phyloP scores from a whole-genome alignment of 208 protist species.

The Leishmania turanica region DNA sequence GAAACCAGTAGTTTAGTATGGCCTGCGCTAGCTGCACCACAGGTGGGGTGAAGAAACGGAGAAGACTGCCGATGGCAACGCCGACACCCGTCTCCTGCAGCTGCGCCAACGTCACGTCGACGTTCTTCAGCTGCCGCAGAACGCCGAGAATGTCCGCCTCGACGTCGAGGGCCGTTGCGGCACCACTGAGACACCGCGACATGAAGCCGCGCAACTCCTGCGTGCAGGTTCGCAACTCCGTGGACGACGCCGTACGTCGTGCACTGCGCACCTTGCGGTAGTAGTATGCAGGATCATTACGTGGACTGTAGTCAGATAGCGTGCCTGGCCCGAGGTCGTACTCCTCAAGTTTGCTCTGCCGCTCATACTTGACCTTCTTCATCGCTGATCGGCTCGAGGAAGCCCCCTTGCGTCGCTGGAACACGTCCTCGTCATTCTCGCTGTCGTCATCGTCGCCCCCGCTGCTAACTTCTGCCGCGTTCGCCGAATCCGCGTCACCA shows the following conservation, averaged over 20 bases:
- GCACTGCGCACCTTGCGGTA: slow-evolving; percentile 36
- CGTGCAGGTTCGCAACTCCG: slow-evolving; percentile 25
- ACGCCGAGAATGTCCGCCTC: slow-evolving; percentile 40
- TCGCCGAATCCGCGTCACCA: neutral
- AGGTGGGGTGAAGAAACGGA: slow-evolving; percentile 35
- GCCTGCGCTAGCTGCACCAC: slow-evolving; percentile 56
- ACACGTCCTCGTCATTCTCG: slow-evolving; percentile 11
- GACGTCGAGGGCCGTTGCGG: slow-evolving; percentile 10
- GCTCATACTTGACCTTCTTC: slow-evolving; percentile 28
- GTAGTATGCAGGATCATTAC: slow-evolving; percentile 44
- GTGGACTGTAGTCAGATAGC: slow-evolving; percentile 23
- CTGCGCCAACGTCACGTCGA: slow-evolving; percentile 62
- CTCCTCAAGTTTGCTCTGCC: slow-evolving; percentile 40
- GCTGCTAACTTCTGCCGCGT: slow-evolving; percentile 7
- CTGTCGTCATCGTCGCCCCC: slow-evolving; percentile 20
- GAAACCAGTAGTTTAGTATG: slow-evolving; percentile 81
- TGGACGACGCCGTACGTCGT: slow-evolving; percentile 31
- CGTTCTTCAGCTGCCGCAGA: slow-evolving; percentile 43
- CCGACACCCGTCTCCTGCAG: slow-evolving; percentile 57
- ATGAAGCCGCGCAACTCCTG: slow-evolving; percentile 15
- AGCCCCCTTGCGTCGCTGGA: slow-evolving; percentile 24
- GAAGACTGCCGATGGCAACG: slow-evolving; percentile 59
- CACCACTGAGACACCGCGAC: slow-evolving; percentile 15
- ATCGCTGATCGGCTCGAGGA: slow-evolving; percentile 20
- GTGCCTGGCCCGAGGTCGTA: slow-evolving; percentile 35